Evolutionary conservation across 78 protist genomes (phyloP), one percentile per base, ranked within the genome.

Genomic region (Pelomyxa schiedti): DNA sequence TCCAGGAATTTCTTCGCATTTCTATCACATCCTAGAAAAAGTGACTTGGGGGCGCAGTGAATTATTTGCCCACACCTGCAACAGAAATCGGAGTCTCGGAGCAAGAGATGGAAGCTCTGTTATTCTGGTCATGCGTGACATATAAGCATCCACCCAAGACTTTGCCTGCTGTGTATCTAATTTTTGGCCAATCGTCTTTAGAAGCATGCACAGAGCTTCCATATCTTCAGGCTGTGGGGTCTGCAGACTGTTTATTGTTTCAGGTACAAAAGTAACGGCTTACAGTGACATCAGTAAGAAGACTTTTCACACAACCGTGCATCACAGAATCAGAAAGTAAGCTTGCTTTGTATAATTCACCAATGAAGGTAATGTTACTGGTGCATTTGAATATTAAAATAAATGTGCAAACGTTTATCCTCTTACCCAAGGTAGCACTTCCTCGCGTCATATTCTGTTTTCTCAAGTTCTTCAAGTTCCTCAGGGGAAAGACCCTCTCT

Each of bases 301-400:
- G 75, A 9, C 16, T 65, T 9, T 37, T 22, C 26, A 72, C 67
- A 16, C 28, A 26, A 9, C 67, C 75, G 69, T 72, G 75, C 75
- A 72, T 72, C 26, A 72, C 67, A 16, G n/a, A 16, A 9, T 16
- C 75, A 16, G 76, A n/a, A 16, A 72, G 47, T 72, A 72, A 66
- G 26, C n/a, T 16, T 22, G 43, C 37, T 16, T 72, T 72, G 69
- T 66, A 72, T 16, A 72, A 16, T 16, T 72, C 75, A 9, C 75
- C 75, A 16, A 72, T 72, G 75, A 72, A 72, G n/a, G 69, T 65
- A 24, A 72, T 72, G 69, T 72, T 72, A n/a, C n/a, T n/a, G n/a
- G n/a, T n/a, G n/a, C n/a, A n/a, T n/a, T n/a, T n/a, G n/a, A n/a
- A n/a, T n/a, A n/a, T n/a, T n/a, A n/a, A n/a, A n/a, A n/a, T n/a